These are phyloP conservation scores for Ceratonia siliqua DNA, from an alignment of 306 rosid species.

Conservation along the genomic window DNA sequence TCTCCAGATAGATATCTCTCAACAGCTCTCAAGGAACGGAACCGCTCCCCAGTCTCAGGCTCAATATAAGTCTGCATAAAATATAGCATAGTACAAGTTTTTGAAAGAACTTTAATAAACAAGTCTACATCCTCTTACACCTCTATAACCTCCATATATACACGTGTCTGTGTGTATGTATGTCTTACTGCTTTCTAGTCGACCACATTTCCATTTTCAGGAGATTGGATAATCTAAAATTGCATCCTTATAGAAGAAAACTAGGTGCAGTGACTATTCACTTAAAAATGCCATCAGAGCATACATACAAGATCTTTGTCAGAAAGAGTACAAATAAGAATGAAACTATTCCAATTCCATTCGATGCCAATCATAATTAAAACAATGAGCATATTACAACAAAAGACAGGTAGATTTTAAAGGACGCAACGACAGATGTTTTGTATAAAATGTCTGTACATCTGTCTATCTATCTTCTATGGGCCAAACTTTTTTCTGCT, in stretches of 20 bases:
- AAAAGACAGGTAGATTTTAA: constrained; percentile 17
- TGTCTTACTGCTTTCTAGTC: not conserved
- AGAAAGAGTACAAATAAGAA: not conserved
- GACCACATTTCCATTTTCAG: not conserved
- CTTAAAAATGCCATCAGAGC: not conserved
- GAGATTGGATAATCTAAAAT: not conserved
- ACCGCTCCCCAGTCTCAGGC: constrained; percentile 43
- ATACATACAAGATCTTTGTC: not conserved
- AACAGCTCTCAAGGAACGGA: constrained; percentile 45
- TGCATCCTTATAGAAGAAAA: not conserved
- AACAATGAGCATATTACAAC: constrained; percentile 1
- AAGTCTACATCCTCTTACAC: not conserved
- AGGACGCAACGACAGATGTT: not conserved
- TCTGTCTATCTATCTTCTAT: not conserved
- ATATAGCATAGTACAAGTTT: constrained; percentile 15
- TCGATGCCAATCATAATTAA: not conserved
- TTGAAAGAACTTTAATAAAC: constrained; percentile 13
- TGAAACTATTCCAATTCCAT: not conserved
- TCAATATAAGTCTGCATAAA: constrained; percentile 47
- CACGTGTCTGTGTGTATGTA: not conserved
- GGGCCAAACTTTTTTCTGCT: not conserved
- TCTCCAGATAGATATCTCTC: constrained; percentile 43
- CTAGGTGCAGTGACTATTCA: not conserved
- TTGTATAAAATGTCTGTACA: not conserved
- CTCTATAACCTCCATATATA: not conserved